phyloP scores from a whole-genome alignment of 2,329 filamentous ascomycete species.

The Talaromyces sp. region DNA sequence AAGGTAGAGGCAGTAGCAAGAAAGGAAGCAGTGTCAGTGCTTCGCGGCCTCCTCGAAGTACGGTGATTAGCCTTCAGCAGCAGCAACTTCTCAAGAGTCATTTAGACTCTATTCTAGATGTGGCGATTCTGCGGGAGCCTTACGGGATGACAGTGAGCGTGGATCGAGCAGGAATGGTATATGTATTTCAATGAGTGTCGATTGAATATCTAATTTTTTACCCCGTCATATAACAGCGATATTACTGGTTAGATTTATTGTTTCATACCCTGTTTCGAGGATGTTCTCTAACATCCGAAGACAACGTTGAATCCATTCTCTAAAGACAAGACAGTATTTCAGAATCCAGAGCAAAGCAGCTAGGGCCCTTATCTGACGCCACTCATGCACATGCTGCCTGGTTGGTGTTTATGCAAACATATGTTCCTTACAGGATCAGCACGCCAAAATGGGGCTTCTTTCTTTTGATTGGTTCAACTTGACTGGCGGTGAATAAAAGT shows the following conservation, averaged over 20 bases:
- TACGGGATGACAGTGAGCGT: slow-evolving; percentile 91
- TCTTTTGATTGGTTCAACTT: not conserved
- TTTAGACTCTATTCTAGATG: slow-evolving; percentile 79
- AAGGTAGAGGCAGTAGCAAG: slow-evolving; percentile 19
- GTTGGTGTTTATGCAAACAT: not conserved
- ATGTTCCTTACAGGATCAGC: not conserved
- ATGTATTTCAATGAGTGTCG: slow-evolving; percentile 61
- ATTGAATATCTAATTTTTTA: not conserved
- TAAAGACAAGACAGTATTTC: not conserved
- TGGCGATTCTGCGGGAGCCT: slow-evolving; percentile 80
- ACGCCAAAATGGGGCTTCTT: not conserved
- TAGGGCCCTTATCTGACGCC: not conserved
- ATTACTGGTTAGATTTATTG: not conserved
- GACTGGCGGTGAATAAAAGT: not conserved
- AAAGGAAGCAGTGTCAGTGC: slow-evolving; percentile 33
- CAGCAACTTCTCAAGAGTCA: slow-evolving; percentile 81
- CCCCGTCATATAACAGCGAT: not conserved
- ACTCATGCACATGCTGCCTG: not conserved
- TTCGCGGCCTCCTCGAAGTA: slow-evolving; percentile 61
- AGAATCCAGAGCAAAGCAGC: not conserved
- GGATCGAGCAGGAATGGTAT: slow-evolving; percentile 83
- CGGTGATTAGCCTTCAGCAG: slow-evolving; percentile 82
- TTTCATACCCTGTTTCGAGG: not conserved
- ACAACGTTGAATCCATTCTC: not conserved
- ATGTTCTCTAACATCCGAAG: not conserved